Evolutionary conservation across 495 filamentous ascomycete species (phyloP), one percentile per base, ranked within the genome.

Genomic region (Chaetomium tenue): DNA sequence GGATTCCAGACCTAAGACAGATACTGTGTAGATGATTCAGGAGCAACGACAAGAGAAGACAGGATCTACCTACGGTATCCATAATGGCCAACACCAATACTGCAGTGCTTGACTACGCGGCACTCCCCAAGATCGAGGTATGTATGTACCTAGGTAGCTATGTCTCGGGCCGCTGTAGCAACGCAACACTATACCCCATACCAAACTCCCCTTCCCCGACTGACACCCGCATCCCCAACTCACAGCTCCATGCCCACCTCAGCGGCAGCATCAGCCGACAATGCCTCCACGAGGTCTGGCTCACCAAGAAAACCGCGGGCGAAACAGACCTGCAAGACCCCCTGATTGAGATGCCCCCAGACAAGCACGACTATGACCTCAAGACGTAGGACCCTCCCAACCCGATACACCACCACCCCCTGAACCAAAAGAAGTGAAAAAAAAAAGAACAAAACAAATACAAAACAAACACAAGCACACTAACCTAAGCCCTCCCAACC

Each of bases 221-320:
- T 47, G 22, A 20, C 44, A 52, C 22, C 22, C 2, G 48, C 20
- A 52, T 26, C 48, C 12, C 23, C 25, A 20, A 22, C 65, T 48
- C 48, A 40, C 70, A 93, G 88, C 82, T 96, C 20, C 91, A 96
- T 67, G 91, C 91, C 63, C 91, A 94, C 75, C 83, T 96, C 39
- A 89, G 84, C 50, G 91, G 91, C 52, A 91, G 88, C 72, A 92
- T 94, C 75, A 89, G 85, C 71, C 85, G 86, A 16, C 74, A 87
- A 76, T 88, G 84, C 60, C 84, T 94, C 1, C 89, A 93, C 70
- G 84, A 91, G 47, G 84, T 94, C 68, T 96, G 90, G 89, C 57
- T 75, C 46, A 70, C 72, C 53, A 89, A 87, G 73, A 85, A 83
- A 55, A 75, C 74, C 9, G 63, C 64, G 7, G 70, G 72, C 46